Percentiles rank a stretch among this genome's conserved stretches.
Evolutionary conservation across 208 protist species (phyloP).

Genomic region (Sergeia podlipaevii): DNA sequence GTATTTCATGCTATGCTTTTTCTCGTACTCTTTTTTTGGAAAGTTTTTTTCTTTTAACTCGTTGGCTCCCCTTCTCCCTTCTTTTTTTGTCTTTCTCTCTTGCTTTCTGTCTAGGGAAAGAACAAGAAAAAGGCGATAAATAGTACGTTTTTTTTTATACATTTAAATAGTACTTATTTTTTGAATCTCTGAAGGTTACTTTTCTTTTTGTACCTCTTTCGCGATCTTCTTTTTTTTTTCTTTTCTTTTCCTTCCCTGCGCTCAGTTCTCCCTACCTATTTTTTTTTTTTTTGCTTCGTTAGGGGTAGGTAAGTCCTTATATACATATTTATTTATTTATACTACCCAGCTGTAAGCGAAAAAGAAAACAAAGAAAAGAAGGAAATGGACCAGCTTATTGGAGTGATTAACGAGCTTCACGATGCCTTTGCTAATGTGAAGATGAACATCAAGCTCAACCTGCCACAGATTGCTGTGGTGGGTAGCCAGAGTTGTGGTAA

Average conservation of each 20-base stretch:
- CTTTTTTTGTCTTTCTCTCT: constrained; percentile 8
- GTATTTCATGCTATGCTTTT: too few relatives aligned
- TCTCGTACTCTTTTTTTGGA: constrained; percentile 8
- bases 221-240: background rate
- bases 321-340: background rate
- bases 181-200: background rate
- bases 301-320: background rate
- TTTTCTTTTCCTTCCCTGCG: constrained; percentile 1
- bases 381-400: constrained; percentile 96
- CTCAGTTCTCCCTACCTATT: background rate
- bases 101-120: constrained; percentile 1
- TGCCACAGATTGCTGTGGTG: constrained; percentile 99
- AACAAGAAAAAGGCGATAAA: too few relatives aligned
- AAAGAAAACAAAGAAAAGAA: background rate
- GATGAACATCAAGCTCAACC: constrained; percentile 93
- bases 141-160: constrained; percentile 1
- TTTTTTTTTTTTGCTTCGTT: constrained; percentile 2
- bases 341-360: background rate
- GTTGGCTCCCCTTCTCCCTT: background rate
- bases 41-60: background rate
- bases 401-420: constrained; percentile 98
- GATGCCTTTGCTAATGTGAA: constrained; percentile 92
- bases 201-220: constrained; percentile 1
- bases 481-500: constrained; percentile 97
- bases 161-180: constrained; percentile 8